Evolutionary conservation across 768 basidiomycete genomes (phyloP).

Genomic region (Kwoniella pini): DNA sequence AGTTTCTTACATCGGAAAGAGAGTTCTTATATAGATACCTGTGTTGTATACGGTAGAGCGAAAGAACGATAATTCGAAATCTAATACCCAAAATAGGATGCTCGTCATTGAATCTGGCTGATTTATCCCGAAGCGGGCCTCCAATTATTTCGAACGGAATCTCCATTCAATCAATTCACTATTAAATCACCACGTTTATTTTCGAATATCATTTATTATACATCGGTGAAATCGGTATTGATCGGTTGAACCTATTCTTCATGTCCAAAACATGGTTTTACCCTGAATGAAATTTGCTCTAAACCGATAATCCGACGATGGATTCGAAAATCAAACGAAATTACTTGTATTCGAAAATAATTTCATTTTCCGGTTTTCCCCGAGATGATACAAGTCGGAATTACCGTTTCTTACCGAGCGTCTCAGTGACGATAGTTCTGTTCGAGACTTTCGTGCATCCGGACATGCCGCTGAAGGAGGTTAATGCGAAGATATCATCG

Average conservation of each 20-base stretch:
- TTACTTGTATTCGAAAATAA: conserved; percentile 1
- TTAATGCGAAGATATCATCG: not conserved
- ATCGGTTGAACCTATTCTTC: not conserved
- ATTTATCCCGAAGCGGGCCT: not conserved
- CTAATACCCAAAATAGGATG: not conserved
- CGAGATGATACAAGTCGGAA: not conserved
- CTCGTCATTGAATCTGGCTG: not conserved
- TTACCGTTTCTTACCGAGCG: conserved; percentile 7
- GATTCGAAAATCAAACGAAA: conserved; percentile 11
- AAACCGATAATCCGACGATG: conserved; percentile 17
- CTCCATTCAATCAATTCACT: not conserved
- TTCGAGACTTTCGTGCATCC: too few relatives aligned
- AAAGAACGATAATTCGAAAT: too few relatives aligned
- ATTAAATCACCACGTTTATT: not conserved
- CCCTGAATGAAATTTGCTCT: not conserved
- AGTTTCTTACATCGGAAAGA: not conserved
- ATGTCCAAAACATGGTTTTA: not conserved
- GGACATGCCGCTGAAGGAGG: too few relatives aligned
- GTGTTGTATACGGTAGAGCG: not conserved
- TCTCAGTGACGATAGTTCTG: too few relatives aligned
- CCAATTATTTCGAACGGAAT: conserved; percentile 8
- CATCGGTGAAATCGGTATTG: conserved; percentile 1
- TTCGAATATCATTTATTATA: not conserved
- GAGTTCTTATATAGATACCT: conserved; percentile 1
- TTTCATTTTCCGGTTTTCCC: not conserved